Evolutionary conservation across 495 filamentous ascomycete species (phyloP), one percentile per base, ranked within the genome.

Genomic region (Hypoxylon cercidicola): DNA sequence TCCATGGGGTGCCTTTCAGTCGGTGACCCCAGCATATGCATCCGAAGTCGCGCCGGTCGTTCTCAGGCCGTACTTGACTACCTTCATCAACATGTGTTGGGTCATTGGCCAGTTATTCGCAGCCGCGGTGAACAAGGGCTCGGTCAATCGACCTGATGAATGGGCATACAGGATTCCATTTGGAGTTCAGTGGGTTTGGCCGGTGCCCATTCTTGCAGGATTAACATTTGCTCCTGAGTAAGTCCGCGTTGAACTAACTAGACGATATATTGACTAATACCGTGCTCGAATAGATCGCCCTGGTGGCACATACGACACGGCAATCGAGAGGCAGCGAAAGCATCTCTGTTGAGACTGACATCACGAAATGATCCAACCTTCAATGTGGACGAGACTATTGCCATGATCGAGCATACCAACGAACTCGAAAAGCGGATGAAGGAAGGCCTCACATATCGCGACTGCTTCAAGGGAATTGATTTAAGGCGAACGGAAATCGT

Each of bases 151-250:
- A 9, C 46, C 69, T 9, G 84, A 85, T 49, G 70, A 89, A 62
- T 90, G 87, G 84, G 81, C 85, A 2, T 90, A 89, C 68, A 78
- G 82, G 8, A 84, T 87, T 60, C 87, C 88, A 0, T 89, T 85
- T 54, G 85, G 78, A 3, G 56, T 90, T 4, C 89, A 92, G 69
- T 92, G 89, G 89, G 84, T 92, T 72, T 92, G 88, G 87, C 88
- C 88, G 0, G 64, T 89, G 15, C 88, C 88, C 0, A 78, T 92
- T 18, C 78, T 89, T 30, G 81, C 85, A 54, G 86, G 81, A 2
- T 77, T 86, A 16, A 66, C 79, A 46, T 81, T 89, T 32, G 88
- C 87, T 0, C 89, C 89, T 4, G 89, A 92, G 73, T 75, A 32
- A 55, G 65, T 1, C 19, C 32, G 13, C 41, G 16, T n/a, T 1